Base-by-base conservation (phyloP, 2,329 filamentous ascomycete genomes). In the Colletotrichum navitas region DNA sequence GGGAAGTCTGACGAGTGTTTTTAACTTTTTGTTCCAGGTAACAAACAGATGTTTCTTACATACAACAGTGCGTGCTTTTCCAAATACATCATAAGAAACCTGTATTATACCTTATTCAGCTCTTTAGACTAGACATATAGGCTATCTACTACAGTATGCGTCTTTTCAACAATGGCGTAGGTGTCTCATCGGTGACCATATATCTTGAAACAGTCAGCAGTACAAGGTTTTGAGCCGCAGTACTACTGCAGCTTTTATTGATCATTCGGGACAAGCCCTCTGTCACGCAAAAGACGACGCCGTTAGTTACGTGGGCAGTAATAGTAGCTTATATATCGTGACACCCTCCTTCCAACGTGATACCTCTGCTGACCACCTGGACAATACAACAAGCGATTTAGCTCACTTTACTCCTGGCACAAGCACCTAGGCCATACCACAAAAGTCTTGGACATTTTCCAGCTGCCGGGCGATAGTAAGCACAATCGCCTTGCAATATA, bases 141-240 rank as follows among this genome's bases (percentile, higher is more conserved):
- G 45, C 45, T 12, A 16, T 11, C 2, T 39, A 12, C 14, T 14
- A 39, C 36, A 11, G 12, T 39, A 14, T 36, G 34, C 11, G 34
- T 21, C 7, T 24, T 8, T 4, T 24, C 2, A 21, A 2, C 10
- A 49, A 10, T 26, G 10, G 10, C 24, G 45, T 14, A 10, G n/a
- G n/a, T 14, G 3, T 49, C n/a, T 24, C 11, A 5, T 12, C 26
- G 24, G 11, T 24, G n/a, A 49, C 4, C 21, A n/a, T 10, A 3
- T 11, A 11, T 47, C 10, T 5, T n/a, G 2, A 0, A 2, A 5
- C 18, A 2, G 6, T 21, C 7, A 10, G 10, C 11, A 21, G 26
- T 32, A 5, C 1, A 34, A 32, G 2, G 16, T 5, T 54, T n/a
- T 2, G 12, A 34, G 14, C 18, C 2, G 29, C 8, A 14, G 49